Base-by-base conservation (phyloP, 768 basidiomycete species). In the Cystofilobasidium macerans region DNA sequence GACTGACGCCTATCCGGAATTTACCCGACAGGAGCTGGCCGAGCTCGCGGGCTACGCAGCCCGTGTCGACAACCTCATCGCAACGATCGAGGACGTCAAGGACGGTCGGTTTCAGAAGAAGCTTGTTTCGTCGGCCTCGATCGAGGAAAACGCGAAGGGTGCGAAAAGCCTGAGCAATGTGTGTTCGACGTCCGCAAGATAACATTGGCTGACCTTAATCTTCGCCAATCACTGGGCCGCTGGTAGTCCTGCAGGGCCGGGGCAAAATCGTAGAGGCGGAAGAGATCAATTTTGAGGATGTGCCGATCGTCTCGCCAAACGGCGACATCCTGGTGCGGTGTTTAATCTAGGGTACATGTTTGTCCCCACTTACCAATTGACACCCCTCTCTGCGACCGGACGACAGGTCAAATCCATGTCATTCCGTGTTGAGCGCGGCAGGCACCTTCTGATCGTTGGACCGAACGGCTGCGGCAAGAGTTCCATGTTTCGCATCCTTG, bases 11-110 rank as follows among this genome's bases (percentile, higher is more conserved):
- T n/a, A n/a, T n/a, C n/a, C 30, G 33, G 63, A 67, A 20, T 45
- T 72, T 67, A 43, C n/a, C 43, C 66, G 26, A 57, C 67, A 78
- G 72, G 93, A 98, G 74, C 80, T 99, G 5, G 85, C 90, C 6
- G 94, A 99, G 74, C 83, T 99, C 38, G 91, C 94, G 4, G 94
- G 94, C 14, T 97, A 95, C 74, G 97, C 94, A 2, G 83, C 89
- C 1, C 85, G 94, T 18, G 94, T 99, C 0, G 85, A 87, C 36
- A 82, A 85, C 51, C 81, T 97, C 0, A 81, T 99, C 12, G 88
- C 93, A 62, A 90, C 91, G 0, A 94, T 98, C 84, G 80, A 84
- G 26, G 91, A 93, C 65, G 84, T 94, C 28, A 83, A 84, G 66
- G 78, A 82, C 58, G 90, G 91, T 33, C 86, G 85, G 72, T 95